Evolutionary conservation across 305 asterid genomes (phyloP).

Genomic region (Solanum hybrid): DNA sequence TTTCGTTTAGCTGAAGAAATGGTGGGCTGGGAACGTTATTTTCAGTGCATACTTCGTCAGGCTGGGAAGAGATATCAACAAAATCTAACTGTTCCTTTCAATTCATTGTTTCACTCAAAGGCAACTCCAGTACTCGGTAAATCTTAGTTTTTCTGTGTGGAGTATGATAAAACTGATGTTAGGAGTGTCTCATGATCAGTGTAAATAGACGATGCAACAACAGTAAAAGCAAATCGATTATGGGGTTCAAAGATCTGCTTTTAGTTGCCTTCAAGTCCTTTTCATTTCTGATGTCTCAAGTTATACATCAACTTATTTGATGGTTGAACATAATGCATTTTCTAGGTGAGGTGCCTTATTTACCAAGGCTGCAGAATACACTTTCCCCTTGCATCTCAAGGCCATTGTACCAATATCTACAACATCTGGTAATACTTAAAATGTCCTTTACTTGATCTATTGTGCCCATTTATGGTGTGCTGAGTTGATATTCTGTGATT

Average conservation of each 20-base stretch:
- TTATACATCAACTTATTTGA: constrained; percentile 3
- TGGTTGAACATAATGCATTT: constrained; percentile 3
- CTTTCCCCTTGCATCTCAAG: constrained; percentile 33
- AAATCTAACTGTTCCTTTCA: constrained; percentile 26
- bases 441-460: background rate
- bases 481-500: background rate
- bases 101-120: constrained; percentile 36
- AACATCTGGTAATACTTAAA: constrained; percentile 38
- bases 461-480: background rate
- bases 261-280: background rate
- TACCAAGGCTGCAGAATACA: constrained; percentile 27
- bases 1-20: constrained; percentile 13
- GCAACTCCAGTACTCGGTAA: constrained; percentile 53
- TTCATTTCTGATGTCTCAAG: background rate
- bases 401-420: constrained; percentile 41
- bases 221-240: background rate
- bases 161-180: background rate
- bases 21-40: constrained; percentile 69
- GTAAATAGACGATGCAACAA: background rate
- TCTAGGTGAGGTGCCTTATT: constrained; percentile 46
- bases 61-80: constrained; percentile 49
- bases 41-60: constrained; percentile 51
- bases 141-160: background rate
- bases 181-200: background rate
- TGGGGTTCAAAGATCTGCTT: background rate